Evolutionary conservation across 2,329 filamentous ascomycete species (phyloP).

Genomic region (Aspergillus sp.): DNA sequence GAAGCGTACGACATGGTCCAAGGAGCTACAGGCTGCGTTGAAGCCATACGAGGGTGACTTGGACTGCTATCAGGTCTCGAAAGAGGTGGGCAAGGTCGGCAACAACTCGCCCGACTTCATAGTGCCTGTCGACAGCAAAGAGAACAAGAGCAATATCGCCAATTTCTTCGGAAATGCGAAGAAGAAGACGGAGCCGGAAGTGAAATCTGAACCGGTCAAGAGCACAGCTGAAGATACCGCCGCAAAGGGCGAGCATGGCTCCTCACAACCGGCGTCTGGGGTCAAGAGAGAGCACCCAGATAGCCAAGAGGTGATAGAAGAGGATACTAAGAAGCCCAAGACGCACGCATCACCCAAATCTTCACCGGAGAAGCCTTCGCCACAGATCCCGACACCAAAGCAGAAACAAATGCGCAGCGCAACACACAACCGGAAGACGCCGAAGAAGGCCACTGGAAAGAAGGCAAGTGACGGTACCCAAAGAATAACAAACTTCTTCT

Average conservation of each 20-base stretch:
- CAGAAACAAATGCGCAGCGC: conserved; percentile 59
- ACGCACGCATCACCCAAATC: conserved; percentile 20
- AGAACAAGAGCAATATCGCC: conserved; percentile 91
- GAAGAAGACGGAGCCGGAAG: conserved; percentile 31
- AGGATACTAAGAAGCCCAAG: conserved; percentile 33
- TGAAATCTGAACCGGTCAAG: conserved; percentile 32
- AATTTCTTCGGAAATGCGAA: conserved; percentile 79
- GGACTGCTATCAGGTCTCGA: conserved; percentile 82
- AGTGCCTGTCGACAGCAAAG: conserved; percentile 78
- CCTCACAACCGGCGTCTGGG: conserved; percentile 51
- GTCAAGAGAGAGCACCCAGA: conserved; percentile 56
- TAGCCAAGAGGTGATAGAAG: conserved; percentile 17
- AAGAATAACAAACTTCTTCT: conserved; percentile 56
- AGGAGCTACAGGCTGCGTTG: conserved; percentile 77
- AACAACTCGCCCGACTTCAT: conserved; percentile 86
- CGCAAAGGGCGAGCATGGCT: conserved; percentile 53
- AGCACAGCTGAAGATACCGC: conserved; percentile 2
- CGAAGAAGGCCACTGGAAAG: conserved; percentile 48
- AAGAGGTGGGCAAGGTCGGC: conserved; percentile 91
- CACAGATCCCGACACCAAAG: conserved; percentile 28
- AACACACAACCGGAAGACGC: conserved; percentile 57
- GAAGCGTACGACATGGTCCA: conserved; percentile 70
- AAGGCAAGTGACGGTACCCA: conserved; percentile 56
- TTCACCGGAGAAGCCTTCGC: conserved; percentile 46
- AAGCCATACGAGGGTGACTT: conserved; percentile 78